Percentiles rank a stretch among this genome's conserved stretches.
These are phyloP conservation scores for Fusarium clavum DNA, from an alignment of 2,329 filamentous ascomycete species.

Conservation along the genomic window DNA sequence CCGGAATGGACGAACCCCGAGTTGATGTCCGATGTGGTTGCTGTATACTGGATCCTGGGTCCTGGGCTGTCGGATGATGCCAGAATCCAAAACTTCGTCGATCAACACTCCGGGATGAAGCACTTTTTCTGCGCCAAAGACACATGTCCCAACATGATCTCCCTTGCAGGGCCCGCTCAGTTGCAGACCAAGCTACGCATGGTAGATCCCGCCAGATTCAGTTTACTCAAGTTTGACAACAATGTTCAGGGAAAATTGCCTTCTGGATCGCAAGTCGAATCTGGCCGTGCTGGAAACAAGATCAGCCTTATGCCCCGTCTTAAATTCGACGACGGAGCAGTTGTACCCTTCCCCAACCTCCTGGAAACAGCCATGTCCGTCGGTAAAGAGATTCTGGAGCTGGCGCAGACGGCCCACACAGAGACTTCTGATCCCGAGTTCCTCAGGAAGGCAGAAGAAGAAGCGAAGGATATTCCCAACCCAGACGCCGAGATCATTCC, in stretches of 20 bases:
- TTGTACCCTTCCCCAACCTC: constrained; percentile 60
- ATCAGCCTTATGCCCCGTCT: constrained; percentile 61
- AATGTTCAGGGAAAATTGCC: constrained; percentile 41
- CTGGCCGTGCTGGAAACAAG: constrained; percentile 58
- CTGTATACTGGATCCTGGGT: constrained; percentile 86
- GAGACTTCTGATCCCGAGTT: constrained; percentile 59
- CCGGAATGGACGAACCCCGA: constrained; percentile 76
- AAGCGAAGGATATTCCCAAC: constrained; percentile 75
- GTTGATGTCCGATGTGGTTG: constrained; percentile 74
- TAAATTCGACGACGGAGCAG: constrained; percentile 58
- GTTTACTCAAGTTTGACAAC: constrained; percentile 75
- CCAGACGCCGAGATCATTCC: constrained; percentile 85
- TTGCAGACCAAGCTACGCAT: constrained; percentile 76
- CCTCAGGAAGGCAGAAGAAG: constrained; percentile 59
- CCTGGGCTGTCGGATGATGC: constrained; percentile 71
- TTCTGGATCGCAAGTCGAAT: constrained; percentile 49
- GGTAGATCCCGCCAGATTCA: constrained; percentile 80
- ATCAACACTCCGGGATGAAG: constrained; percentile 67
- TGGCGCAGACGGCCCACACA: constrained; percentile 63
- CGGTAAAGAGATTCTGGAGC: constrained; percentile 57
- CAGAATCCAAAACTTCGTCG: constrained; percentile 76
- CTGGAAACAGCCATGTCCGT: constrained; percentile 58
- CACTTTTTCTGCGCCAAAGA: constrained; percentile 85
- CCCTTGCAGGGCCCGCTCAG: constrained; percentile 73
- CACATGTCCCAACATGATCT: constrained; percentile 78